Conservation (phyloP, 768 basidiomycete species). For the Nidula microcarpa region DNA sequence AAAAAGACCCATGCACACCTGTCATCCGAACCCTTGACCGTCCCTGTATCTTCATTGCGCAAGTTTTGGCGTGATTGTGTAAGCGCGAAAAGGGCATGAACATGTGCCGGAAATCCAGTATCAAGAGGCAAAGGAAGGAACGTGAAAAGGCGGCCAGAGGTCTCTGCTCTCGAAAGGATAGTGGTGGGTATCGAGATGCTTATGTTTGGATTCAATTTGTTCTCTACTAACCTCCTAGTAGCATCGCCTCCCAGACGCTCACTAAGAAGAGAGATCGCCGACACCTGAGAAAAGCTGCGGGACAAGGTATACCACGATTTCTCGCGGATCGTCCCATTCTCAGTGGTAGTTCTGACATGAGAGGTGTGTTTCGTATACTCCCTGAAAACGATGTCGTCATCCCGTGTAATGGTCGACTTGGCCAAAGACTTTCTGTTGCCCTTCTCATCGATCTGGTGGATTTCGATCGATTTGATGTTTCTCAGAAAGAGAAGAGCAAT, state of each 20-base stretch:
- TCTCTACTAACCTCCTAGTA: slow-evolving; percentile 18
- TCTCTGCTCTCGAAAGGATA: slow-evolving; percentile 1
- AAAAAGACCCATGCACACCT: slow-evolving; percentile 24
- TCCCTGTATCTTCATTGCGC: slow-evolving; percentile 36
- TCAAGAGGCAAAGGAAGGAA: slow-evolving; percentile 43
- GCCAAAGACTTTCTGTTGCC: slow-evolving; percentile 15
- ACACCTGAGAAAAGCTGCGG: slow-evolving; percentile 16
- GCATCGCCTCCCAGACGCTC: slow-evolving; percentile 19
- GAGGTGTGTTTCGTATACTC: slow-evolving; percentile 6
- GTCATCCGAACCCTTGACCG: slow-evolving; percentile 33
- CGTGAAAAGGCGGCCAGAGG: slow-evolving; percentile 42
- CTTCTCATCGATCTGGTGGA: slow-evolving; percentile 28
- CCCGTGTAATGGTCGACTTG: slow-evolving; percentile 9
- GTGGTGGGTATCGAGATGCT: slow-evolving; percentile 31
- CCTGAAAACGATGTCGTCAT: not conserved
- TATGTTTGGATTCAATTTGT: slow-evolving; percentile 39
- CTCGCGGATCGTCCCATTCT: slow-evolving; percentile 3
- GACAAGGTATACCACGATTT: slow-evolving; percentile 31
- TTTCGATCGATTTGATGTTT: slow-evolving; percentile 33
- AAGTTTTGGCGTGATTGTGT: slow-evolving; percentile 42
- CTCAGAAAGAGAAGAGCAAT: slow-evolving; percentile 40
- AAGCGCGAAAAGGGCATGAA: slow-evolving; percentile 45
- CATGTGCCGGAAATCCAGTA: slow-evolving; percentile 41
- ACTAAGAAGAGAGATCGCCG: slow-evolving; percentile 21
- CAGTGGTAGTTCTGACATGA: slow-evolving; percentile 9